Conservation (phyloP, 208 protist species). For the Leishmania tarentolae region DNA sequence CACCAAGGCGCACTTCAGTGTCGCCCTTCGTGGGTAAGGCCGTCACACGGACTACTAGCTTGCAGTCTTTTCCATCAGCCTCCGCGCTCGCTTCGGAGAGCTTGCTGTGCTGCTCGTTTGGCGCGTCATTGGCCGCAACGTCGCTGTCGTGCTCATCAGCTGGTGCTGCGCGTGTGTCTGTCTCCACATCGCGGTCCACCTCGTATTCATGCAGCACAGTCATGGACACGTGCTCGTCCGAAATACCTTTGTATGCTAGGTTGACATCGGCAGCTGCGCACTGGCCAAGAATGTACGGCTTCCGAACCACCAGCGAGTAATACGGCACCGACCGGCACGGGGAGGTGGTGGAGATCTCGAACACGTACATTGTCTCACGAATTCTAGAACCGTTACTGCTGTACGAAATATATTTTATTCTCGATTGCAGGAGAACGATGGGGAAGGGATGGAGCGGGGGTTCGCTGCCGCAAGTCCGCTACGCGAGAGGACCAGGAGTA, state of each 20-base stretch:
- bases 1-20: constrained; percentile 44
- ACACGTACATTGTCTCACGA: constrained; percentile 49
- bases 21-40: constrained; percentile 39
- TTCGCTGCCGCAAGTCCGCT: not conserved
- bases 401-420: too few species aligned
- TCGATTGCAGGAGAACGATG: too few species aligned
- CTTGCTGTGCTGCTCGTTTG: constrained; percentile 7
- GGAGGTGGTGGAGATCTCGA: constrained; percentile 57
- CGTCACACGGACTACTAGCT: constrained; percentile 65
- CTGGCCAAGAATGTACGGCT: constrained; percentile 72
- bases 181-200: constrained; percentile 25
- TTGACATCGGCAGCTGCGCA: constrained; percentile 34
- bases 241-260: constrained; percentile 46
- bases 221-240: constrained; percentile 53
- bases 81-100: not conserved
- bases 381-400: not conserved
- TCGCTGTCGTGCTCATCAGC: constrained; percentile 8
- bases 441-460: not conserved
- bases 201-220: constrained; percentile 62
- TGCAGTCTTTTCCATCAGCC: constrained; percentile 16
- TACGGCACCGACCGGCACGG: constrained; percentile 65
- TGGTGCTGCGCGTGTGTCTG: not conserved
- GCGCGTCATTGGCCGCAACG: not conserved
- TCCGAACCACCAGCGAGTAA: constrained; percentile 78
- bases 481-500: not conserved